Evolutionary conservation across 768 basidiomycete species (phyloP), one percentile per base, ranked within the genome.

Genomic region (Tulasnella sp.): DNA sequence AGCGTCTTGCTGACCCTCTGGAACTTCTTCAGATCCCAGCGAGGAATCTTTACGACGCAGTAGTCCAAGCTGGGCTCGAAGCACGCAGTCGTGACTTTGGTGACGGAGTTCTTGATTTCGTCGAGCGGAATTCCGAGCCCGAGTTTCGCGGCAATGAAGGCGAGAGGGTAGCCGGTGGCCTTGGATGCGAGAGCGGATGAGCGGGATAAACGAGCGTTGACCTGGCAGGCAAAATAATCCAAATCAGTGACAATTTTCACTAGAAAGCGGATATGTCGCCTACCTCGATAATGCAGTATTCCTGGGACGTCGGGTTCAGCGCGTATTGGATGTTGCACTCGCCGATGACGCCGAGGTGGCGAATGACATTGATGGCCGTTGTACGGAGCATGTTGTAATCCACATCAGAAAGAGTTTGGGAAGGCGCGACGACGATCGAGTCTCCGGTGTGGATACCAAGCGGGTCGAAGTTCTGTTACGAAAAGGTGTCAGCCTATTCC

Each of bases 261-360:
- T 8, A 34, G 37, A 58, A 7, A 1, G 16, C 37, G 4, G 14
- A 12, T 40, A 0, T 28, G 24, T 79, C 72, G 79, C 44, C 50
- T 20, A 93, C 94, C 89, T 99, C 97, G 86, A 99, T 99, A 85
- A 99, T 98, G 86, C 98, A 99, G 85, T 99, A 99, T 84, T 98
- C 96, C 84, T 94, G 93, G 34, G 97, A 98, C 76, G 89, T 89
- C 0, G 98, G 97, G 86, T 98, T 98, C 83, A 99, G 90, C 3
- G 97, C 98, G 84, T 99, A 99, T 86, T 99, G 97, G 82, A 99
- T 99, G 85, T 99, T 99, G 86, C 98, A 99, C 87, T 99, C 97
- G 82, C 98, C 97, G 81, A 99, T 89, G 80, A 99, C 97, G 75
- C 97, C 97, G 22, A 99, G 91, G 85, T 99, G 97, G n/a, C 97